A percentile compares a stretch with the other conserved stretches of the same genome.
Conservation (phyloP, 441 rosid species). For the Erodium trifolium region DNA sequence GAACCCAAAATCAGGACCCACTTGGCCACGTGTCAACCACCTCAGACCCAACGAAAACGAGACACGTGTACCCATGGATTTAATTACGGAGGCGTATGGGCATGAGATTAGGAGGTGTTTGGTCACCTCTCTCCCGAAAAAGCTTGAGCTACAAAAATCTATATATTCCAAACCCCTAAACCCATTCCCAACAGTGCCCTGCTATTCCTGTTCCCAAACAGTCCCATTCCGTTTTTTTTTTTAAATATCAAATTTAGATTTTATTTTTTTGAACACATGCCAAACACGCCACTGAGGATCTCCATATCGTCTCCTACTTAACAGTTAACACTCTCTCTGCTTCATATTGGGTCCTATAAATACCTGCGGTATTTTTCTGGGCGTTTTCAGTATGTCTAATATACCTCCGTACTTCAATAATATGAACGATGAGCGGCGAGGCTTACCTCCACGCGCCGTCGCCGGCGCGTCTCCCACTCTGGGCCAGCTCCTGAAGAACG, state of each 20-base stretch:
- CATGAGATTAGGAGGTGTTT: conserved; percentile 40
- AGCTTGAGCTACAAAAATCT: no score
- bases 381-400: neutral
- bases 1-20: neutral
- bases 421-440: conserved; percentile 9
- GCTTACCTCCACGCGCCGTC: neutral
- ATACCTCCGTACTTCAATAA: conserved; percentile 23
- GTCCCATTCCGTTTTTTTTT: neutral
- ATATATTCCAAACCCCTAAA: no score
- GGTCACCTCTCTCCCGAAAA: conserved; percentile 39
- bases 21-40: no score
- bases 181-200: neutral
- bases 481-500: conserved; percentile 65
- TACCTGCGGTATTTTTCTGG: neutral
- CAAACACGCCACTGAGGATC: neutral
- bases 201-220: neutral
- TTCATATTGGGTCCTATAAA: neutral
- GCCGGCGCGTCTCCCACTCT: conserved; percentile 37
- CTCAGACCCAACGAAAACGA: neutral
- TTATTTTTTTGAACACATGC: neutral
- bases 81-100: conserved; percentile 7
- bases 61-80: conserved; percentile 21
- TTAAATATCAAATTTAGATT: neutral
- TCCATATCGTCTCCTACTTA: neutral
- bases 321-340: neutral